Conservation (phyloP, 2,329 filamentous ascomycete genomes). For the Ilyonectria robusta region DNA sequence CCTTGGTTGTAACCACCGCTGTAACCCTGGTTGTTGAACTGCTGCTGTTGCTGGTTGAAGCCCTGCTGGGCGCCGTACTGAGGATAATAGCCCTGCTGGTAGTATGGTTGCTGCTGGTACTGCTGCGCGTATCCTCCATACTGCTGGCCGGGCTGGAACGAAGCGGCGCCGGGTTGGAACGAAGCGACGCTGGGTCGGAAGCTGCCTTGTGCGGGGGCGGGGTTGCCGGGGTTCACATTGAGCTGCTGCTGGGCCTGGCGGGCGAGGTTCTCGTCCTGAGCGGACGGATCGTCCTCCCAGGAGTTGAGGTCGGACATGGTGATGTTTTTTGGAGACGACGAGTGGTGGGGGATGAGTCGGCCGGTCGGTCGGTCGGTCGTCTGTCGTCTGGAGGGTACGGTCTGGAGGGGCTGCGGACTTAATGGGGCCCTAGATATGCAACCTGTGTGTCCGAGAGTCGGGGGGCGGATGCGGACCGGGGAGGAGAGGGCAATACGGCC, state of each 20-base stretch:
- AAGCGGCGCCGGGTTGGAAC: slow-evolving; percentile 80
- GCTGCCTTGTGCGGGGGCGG: slow-evolving; percentile 60
- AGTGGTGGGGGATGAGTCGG: slow-evolving; percentile 31
- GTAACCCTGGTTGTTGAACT: slow-evolving; percentile 64
- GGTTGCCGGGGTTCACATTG: slow-evolving; percentile 75
- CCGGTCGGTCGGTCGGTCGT: slow-evolving; percentile 38
- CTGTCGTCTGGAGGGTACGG: slow-evolving; percentile 28
- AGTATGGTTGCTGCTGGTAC: slow-evolving; percentile 66
- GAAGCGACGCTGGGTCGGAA: slow-evolving; percentile 69
- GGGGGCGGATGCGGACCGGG: slow-evolving; percentile 20
- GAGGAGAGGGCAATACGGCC: slow-evolving; percentile 19
- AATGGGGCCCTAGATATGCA: slow-evolving; percentile 33
- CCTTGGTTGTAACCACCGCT: slow-evolving; percentile 66
- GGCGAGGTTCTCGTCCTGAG: slow-evolving; percentile 83
- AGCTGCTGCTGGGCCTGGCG: slow-evolving; percentile 83
- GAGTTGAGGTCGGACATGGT: slow-evolving; percentile 92
- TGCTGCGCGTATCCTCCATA: slow-evolving; percentile 73
- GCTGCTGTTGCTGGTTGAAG: slow-evolving; percentile 58
- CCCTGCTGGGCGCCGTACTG: slow-evolving; percentile 67
- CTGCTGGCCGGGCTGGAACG: slow-evolving; percentile 80
- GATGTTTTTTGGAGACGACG: slow-evolving; percentile 33
- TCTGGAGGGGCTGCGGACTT: slow-evolving; percentile 36
- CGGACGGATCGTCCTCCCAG: slow-evolving; percentile 90
- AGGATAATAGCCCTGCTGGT: slow-evolving; percentile 70
- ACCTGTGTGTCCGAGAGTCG: slow-evolving; percentile 21